Percentiles rank a stretch among this genome's conserved stretches.
Conservation (phyloP, 805 yeast genomes). For the Suhomyces vadensis region DNA sequence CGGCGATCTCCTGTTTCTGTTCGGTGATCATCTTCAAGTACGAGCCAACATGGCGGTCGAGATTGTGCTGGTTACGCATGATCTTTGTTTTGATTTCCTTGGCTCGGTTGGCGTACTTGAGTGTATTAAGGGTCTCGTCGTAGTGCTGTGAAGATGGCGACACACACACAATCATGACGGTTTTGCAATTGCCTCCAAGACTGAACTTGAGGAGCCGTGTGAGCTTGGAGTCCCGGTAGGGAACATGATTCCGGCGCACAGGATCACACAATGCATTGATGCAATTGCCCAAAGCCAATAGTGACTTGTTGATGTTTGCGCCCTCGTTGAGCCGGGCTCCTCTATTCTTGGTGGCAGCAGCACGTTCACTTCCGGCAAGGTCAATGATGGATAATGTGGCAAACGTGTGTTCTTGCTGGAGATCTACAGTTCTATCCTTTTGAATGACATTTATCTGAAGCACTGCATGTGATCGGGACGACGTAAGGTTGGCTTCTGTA, state of each 20-base stretch:
- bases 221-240: conserved; percentile 87
- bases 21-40: conserved; percentile 82
- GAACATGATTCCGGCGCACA: conserved; percentile 69
- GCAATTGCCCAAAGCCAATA: conserved; percentile 89
- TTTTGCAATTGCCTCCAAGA: conserved; percentile 90
- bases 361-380: conserved; percentile 93
- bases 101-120: conserved; percentile 90
- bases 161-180: conserved; percentile 94
- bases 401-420: conserved; percentile 66
- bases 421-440: conserved; percentile 57
- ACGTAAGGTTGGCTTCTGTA: conserved; percentile 87
- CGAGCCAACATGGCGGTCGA: conserved; percentile 82
- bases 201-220: conserved; percentile 87
- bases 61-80: conserved; percentile 67
- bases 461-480: conserved; percentile 93
- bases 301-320: conserved; percentile 86
- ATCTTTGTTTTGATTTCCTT: conserved; percentile 85
- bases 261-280: conserved; percentile 87
- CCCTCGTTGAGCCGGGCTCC: conserved; percentile 87
- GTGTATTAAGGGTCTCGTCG: conserved; percentile 89
- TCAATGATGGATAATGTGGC: conserved; percentile 88
- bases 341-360: conserved; percentile 81
- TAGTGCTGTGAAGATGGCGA: conserved; percentile 85
- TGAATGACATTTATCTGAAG: conserved; percentile 75
- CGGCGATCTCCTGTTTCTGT: conserved; percentile 73